Percentiles rank a stretch among this genome's conserved stretches.
Evolutionary conservation across 768 basidiomycete genomes (phyloP).

Genomic region (Boletus tomentosulus): DNA sequence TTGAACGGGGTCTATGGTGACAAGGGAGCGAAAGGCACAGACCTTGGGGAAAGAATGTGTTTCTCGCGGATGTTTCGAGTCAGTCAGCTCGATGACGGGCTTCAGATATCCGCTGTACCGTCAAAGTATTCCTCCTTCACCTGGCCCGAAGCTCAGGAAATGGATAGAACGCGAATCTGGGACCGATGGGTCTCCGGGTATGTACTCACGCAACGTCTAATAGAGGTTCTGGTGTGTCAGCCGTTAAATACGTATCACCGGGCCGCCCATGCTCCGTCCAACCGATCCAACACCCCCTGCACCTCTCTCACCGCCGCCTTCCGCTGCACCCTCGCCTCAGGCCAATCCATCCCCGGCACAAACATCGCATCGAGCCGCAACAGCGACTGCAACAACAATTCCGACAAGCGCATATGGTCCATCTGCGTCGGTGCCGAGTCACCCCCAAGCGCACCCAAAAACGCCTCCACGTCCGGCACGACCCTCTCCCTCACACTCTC

Average conservation of each 20-base stretch:
- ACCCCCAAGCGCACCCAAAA: constrained; percentile 38
- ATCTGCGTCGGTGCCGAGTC: constrained; percentile 7
- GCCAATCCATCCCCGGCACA: constrained; percentile 66
- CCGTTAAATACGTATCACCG: constrained; percentile 37
- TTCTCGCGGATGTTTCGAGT: constrained; percentile 84
- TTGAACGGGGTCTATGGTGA: constrained; percentile 75
- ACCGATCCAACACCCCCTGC: constrained; percentile 73
- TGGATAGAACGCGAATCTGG: constrained; percentile 90
- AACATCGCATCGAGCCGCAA: constrained; percentile 80
- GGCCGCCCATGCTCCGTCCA: constrained; percentile 66
- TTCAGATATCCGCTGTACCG: constrained; percentile 83
- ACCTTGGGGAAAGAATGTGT: constrained; percentile 87
- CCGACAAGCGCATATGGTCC: constrained; percentile 63
- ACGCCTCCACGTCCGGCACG: constrained; percentile 52
- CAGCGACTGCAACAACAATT: constrained; percentile 82
- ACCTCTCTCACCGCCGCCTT: constrained; percentile 86
- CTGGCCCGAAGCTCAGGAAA: constrained; percentile 82
- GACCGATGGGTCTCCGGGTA: constrained; percentile 66
- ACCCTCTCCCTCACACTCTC: constrained; percentile 50
- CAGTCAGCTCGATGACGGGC: constrained; percentile 77
- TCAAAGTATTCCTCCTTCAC: constrained; percentile 96
- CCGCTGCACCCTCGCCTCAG: constrained; percentile 69
- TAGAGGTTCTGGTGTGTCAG: constrained; percentile 67
- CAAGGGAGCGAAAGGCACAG: constrained; percentile 4
- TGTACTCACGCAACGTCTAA: constrained; percentile 81